phyloP scores from a whole-genome alignment of 2,329 filamentous ascomycete genomes.

The Emericellopsis atlantica region DNA sequence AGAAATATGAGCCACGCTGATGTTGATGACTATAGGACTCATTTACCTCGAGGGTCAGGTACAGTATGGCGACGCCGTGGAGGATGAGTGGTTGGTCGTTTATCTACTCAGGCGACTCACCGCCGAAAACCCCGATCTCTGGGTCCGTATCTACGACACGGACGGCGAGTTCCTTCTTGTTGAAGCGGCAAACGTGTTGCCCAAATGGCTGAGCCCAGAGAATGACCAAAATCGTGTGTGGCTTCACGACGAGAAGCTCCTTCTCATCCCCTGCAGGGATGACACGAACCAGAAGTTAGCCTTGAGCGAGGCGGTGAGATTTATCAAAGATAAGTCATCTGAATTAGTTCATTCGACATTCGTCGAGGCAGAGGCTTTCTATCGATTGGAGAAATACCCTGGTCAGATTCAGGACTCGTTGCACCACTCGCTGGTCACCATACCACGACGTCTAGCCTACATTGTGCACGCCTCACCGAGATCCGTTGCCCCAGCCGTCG shows the following conservation, averaged over 20 bases:
- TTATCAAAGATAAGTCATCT: slow-evolving; percentile 42
- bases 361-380: slow-evolving; percentile 83
- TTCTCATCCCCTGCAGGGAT: slow-evolving; percentile 52
- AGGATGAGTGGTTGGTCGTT: slow-evolving; percentile 96
- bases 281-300: slow-evolving; percentile 34
- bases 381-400: slow-evolving; percentile 76
- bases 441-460: slow-evolving; percentile 74
- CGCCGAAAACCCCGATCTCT: slow-evolving; percentile 57
- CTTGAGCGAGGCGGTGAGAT: slow-evolving; percentile 49
- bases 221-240: slow-evolving; percentile 81
- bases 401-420: slow-evolving; percentile 58
- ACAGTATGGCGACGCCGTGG: slow-evolving; percentile 86
- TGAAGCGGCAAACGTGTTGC: slow-evolving; percentile 79
- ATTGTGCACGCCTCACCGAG: slow-evolving; percentile 64
- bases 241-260: slow-evolving; percentile 67
- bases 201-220: slow-evolving; percentile 84
- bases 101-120: slow-evolving; percentile 77
- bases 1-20: not conserved
- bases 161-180: slow-evolving; percentile 94
- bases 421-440: slow-evolving; percentile 60
- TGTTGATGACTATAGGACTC: slow-evolving; percentile 22
- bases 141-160: slow-evolving; percentile 73
- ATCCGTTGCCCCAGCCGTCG: slow-evolving; percentile 70
- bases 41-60: slow-evolving; percentile 63
- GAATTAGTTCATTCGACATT: slow-evolving; percentile 57